Percentiles rank a stretch among this genome's conserved stretches.
phyloP scores from a whole-genome alignment of 176 grass and related monocot genomes.

The Coix lacrymajobi region DNA sequence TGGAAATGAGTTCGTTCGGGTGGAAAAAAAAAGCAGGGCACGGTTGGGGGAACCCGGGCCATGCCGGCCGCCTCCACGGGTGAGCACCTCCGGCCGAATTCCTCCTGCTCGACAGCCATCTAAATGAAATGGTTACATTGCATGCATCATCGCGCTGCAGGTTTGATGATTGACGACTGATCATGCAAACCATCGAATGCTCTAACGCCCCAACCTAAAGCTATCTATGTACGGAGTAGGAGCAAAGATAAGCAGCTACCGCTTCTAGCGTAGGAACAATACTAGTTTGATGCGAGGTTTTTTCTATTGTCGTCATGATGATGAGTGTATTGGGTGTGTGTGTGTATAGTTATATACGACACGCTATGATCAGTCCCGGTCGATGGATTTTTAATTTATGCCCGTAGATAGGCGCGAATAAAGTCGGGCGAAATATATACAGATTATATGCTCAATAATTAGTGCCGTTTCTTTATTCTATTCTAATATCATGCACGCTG shows the following conservation, averaged over 20 bases:
- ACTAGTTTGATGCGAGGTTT: background rate
- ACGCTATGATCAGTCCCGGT: background rate
- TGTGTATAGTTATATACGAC: background rate
- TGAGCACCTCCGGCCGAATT: background rate
- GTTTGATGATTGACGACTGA: background rate
- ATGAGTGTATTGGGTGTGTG: too few relatives aligned
- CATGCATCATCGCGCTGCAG: background rate
- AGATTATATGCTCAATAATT: background rate
- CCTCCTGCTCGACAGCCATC: background rate
- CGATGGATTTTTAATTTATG: background rate
- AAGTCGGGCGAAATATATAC: background rate
- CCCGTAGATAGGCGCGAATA: background rate
- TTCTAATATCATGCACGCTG: background rate
- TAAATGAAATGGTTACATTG: slow-evolving; percentile 7
- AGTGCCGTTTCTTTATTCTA: background rate
- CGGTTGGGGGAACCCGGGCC: background rate
- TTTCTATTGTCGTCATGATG: too few relatives aligned
- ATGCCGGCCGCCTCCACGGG: background rate
- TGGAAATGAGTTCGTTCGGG: too few relatives aligned
- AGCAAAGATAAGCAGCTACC: slow-evolving; percentile 8
- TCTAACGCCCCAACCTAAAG: slow-evolving; percentile 29
- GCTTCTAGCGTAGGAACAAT: background rate
- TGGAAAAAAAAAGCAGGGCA: too few relatives aligned
- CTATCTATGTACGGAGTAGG: background rate
- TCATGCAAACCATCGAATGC: background rate